Base-by-base conservation (phyloP, 2,329 filamentous ascomycete species). In the Epichloe gansuensis region DNA sequence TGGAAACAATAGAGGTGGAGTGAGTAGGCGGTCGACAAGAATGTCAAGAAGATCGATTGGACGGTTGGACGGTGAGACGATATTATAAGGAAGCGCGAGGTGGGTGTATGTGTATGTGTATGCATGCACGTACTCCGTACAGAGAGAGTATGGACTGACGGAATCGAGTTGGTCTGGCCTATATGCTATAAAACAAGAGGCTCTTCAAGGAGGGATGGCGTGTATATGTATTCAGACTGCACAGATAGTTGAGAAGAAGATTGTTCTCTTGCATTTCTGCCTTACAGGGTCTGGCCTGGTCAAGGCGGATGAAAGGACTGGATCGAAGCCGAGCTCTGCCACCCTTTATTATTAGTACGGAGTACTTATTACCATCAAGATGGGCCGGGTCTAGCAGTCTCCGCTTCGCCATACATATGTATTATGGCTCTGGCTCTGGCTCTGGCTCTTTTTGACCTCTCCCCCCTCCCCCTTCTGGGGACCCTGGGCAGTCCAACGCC, bases 251-350 rank as follows among this genome's bases (percentile, higher is more conserved):
- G 8, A 45, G 6, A 31, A 27, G 23, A n/a, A 27, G 25, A 4
- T 35, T 34, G 11, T 45, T 35, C n/a, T 34, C 12, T 8, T 45
- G 13, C 23, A 34, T 17, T 11, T 45, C 43, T 45, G 8, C 43
- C 8, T 31, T 6, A 17, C 23, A 34, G 43, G 43, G 23, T 23
- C 43, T 45, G 43, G 43, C n/a, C 12, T 31, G 43, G 27, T 27
- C 13, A 11, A 23, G 17, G 17, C 27, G 27, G 42, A 44, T 44
- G 23, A 21, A 21, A 27, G 23, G 25, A 44, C 23, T 23, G 23
- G 23, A 4, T 50, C 38, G 31, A 43, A n/a, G 45, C 48, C 47
- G 39, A 50, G 36, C 23, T 31, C 48, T 50, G 27, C 48, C 48
- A 36, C 35, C 31, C 25, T 23, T 42, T 23, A 21, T 42, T 42